Base-by-base conservation (phyloP, 2,329 filamentous ascomycete genomes). In the Sporothrix euskadiensis region DNA sequence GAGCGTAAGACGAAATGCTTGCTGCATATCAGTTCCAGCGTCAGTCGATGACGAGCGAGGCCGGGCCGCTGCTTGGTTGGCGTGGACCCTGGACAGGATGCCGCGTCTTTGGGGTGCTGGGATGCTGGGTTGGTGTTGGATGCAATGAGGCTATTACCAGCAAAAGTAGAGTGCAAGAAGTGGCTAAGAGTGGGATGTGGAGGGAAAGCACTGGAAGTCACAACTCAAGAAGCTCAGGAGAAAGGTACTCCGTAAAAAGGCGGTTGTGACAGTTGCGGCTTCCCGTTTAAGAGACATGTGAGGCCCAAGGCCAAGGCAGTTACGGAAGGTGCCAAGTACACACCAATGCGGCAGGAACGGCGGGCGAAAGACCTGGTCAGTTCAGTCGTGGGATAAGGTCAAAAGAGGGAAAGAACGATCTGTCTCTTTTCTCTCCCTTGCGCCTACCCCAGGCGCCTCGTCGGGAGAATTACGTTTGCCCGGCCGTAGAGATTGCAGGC, bases 21-120 rank as follows among this genome's bases (percentile, higher is more conserved):
- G n/a, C 44, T 69, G 30, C n/a, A 26, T 26, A 26, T 26, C 26
- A 26, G n/a, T 9, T 16, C 66, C 49, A 69, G n/a, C 47, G 39
- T n/a, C 54, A 47, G 54, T 59, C 52, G 69, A 71, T 71, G 69
- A 71, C 69, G 69, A 59, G 54, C 35, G 35, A 59, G n/a, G 14
- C 35, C 4, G 32, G n/a, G 35, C 9, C 35, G 12, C 12, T 10
- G 52, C 35, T 59, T n/a, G 68, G 32, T 52, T 69, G 30, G 52
- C 66, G 66, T 54, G 47, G 68, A 57, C 57, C 30, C n/a, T 26
- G 68, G 19, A n/a, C 16, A 10, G 66, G 22, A 47, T 70, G 52
- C 47, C 52, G 68, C 49, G 47, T 56, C 41, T 26, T 35, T 35
- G 35, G 57, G 30, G 39, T 35, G 8, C 4, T n/a, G 9, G 16